These are phyloP conservation scores for Pyrrhoderma lamaoense DNA, from an alignment of 1,284 basidiomycete species.

Conservation along the genomic window DNA sequence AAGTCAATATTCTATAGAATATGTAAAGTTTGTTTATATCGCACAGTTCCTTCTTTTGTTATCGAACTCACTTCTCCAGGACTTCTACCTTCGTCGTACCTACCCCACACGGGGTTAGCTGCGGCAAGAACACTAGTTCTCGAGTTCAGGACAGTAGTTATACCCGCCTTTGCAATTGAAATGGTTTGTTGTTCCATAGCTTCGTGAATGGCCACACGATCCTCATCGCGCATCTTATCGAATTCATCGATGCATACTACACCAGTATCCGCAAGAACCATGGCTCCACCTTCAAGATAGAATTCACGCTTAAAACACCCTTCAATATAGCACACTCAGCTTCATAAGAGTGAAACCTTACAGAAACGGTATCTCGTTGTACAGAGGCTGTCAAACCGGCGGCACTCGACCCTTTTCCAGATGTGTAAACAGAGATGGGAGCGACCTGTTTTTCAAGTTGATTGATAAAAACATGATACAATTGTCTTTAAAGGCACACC, in stretches of 20 bases:
- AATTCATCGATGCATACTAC: slow-evolving; percentile 99
- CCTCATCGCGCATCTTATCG: slow-evolving; percentile 99
- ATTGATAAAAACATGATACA: background rate
- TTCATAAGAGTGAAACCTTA: slow-evolving; percentile 34
- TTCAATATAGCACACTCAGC: background rate
- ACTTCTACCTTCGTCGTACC: slow-evolving; percentile 96
- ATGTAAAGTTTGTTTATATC: background rate
- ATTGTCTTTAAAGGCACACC: slow-evolving; percentile 34
- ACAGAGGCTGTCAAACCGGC: slow-evolving; percentile 98
- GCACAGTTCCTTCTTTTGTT: background rate
- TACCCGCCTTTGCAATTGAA: slow-evolving; percentile 98
- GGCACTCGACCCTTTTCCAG: slow-evolving; percentile 95
- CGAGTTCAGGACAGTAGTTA: slow-evolving; percentile 96
- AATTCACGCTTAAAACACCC: slow-evolving; percentile 74
- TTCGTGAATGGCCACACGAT: slow-evolving; percentile 98
- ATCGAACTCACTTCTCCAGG: slow-evolving; percentile 74
- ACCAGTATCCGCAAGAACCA: slow-evolving; percentile 98
- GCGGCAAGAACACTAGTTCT: slow-evolving; percentile 95
- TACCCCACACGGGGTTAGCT: slow-evolving; percentile 97
- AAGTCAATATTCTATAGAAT: slow-evolving; percentile 85
- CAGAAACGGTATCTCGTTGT: slow-evolving; percentile 87
- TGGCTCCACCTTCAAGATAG: slow-evolving; percentile 97
- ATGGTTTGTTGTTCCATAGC: slow-evolving; percentile 99
- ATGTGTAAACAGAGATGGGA: slow-evolving; percentile 96
- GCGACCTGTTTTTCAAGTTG: slow-evolving; percentile 54